Percentiles rank a stretch among this genome's conserved stretches.
These are phyloP conservation scores for Mrakia frigida DNA, from an alignment of 768 basidiomycete species.

Conservation along the genomic window DNA sequence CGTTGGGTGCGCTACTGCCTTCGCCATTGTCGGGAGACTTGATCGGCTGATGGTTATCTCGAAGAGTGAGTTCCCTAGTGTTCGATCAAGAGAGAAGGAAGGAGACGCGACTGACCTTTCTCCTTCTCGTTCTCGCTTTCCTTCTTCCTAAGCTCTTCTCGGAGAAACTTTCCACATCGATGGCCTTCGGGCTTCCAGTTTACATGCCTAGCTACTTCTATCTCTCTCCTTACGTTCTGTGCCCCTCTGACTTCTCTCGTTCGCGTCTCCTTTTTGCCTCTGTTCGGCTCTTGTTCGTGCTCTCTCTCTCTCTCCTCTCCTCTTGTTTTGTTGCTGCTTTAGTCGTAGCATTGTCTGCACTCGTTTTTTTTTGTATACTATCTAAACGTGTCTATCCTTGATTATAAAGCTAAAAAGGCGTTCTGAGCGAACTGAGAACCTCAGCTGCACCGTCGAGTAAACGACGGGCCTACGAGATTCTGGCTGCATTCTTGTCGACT, in stretches of 20 bases:
- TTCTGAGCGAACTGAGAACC: too few species aligned
- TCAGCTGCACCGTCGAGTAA: too few species aligned
- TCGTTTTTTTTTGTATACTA: too few species aligned
- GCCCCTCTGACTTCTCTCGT: neutral
- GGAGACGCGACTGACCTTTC: neutral
- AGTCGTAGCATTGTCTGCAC: too few species aligned
- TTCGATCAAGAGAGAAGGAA: neutral
- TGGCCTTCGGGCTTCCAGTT: neutral
- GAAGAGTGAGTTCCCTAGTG: conserved; percentile 26
- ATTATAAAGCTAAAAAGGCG: too few species aligned
- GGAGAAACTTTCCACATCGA: conserved; percentile 26
- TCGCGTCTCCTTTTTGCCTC: too few species aligned
- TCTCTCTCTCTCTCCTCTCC: too few species aligned
- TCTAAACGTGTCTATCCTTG: too few species aligned
- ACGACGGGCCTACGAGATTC: too few species aligned
- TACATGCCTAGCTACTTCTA: neutral
- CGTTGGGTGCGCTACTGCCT: conserved; percentile 20
- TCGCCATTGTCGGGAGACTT: conserved; percentile 24
- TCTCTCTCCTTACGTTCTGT: neutral
- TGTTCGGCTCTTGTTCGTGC: too few species aligned
- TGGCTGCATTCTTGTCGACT: too few species aligned
- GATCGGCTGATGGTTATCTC: conserved; percentile 26
- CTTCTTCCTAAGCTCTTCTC: conserved; percentile 12
- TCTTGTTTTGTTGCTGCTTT: too few species aligned
- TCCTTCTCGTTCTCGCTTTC: neutral